Evolutionary conservation across 345 rosid species (phyloP), one percentile per base, ranked within the genome.

Genomic region (Moricandia moricandioides): DNA sequence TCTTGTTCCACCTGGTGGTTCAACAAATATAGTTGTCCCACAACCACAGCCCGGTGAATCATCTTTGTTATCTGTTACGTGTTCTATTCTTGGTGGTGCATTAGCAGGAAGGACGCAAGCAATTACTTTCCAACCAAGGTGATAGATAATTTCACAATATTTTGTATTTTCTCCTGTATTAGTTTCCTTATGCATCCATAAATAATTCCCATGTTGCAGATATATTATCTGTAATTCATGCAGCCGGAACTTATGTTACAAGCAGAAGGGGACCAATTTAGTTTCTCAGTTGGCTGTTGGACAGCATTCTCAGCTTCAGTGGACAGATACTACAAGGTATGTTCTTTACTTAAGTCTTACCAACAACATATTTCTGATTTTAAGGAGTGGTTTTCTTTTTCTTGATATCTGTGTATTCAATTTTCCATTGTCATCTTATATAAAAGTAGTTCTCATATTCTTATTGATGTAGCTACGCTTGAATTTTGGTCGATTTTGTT

Each of bases 41-140:
- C 85, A 84, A 75, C 80, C 84, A 58, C 72, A 82, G 43, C 84
- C 89, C 54, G 84, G 83, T 83, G 90, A 87, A 73, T 91, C 91
- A 75, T 85, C 81, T 75, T 80, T 93, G 75, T 78, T 94, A 74
- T 94, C 98, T 65, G 91, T 86, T 35, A 83, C 96, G 40, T 83
- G 88, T 67, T 83, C 83, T 81, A 81, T 83, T 55, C 77, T 91
- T 83, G 82, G 83, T 82, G 96, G 89, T 55, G 84, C 85, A 56
- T 74, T 88, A 73, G 81, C 88, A 56, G 97, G 97, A 71, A 84
- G 89, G 83, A 91, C 95, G 8, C 86, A 80, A 70, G 93, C 92
- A 67, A 83, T 91, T 75, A 87, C 94, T 75, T 91, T 91, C 80
- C 98, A 93, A 83, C 97, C 98, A 52, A 84, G 92, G 94, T 86